Evolutionary conservation across 139 green algal genomes (phyloP).

Genomic region (Eudorina sp.): DNA sequence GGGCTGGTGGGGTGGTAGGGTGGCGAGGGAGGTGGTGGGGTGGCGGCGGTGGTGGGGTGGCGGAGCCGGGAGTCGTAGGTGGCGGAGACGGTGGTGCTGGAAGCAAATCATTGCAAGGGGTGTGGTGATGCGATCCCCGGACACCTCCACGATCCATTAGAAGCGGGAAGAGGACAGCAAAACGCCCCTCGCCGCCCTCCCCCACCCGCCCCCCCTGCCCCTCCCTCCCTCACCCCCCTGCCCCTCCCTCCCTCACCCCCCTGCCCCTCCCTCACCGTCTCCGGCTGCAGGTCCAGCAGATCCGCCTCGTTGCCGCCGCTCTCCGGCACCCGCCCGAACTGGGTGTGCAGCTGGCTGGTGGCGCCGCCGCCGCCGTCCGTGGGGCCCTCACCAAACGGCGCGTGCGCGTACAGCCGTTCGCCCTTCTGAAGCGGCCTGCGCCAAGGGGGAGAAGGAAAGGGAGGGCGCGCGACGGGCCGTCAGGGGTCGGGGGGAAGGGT

Average conservation of each 20-base stretch:
- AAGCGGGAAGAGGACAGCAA: not conserved
- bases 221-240: not conserved
- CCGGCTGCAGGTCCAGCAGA: conserved; percentile 3
- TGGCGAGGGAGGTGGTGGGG: no score
- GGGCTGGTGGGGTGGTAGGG: no score
- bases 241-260: no score
- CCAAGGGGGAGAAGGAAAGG: not conserved
- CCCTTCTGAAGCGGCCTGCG: not conserved
- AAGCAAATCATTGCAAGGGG: not conserved
- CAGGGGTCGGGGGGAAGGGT: no score
- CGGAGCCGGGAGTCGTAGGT: no score
- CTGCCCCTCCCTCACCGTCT: not conserved
- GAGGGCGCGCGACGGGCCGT: no score
- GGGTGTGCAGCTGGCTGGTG: conserved; percentile 27
- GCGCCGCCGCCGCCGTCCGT: not conserved
- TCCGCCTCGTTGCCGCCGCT: conserved; percentile 11
- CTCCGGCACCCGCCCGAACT: conserved; percentile 10
- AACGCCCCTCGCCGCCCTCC: not conserved
- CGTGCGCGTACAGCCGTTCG: not conserved
- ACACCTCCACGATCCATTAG: not conserved
- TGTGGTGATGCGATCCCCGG: not conserved
- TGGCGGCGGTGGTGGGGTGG: no score
- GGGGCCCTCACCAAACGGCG: not conserved
- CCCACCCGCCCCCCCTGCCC: not conserved
- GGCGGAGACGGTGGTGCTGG: no score